These are phyloP conservation scores for Peronospora belbahrii DNA, from an alignment of 352 stramenopile genomes.

Conservation along the genomic window DNA sequence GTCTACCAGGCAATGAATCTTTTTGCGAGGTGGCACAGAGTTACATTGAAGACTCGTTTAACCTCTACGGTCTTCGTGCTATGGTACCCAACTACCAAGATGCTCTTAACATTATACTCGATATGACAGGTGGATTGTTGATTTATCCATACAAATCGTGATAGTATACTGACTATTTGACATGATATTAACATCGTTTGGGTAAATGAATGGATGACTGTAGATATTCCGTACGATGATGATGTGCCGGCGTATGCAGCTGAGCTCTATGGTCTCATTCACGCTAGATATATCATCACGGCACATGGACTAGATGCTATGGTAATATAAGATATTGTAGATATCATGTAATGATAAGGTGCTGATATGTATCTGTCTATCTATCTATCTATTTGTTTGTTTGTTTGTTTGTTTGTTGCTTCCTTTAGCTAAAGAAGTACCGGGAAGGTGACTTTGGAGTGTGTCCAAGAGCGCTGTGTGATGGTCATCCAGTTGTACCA, in stretches of 20 bases:
- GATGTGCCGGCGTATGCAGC: slow-evolving; percentile 81
- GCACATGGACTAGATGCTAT: slow-evolving; percentile 84
- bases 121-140: slow-evolving; percentile 54
- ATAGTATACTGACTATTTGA: background rate
- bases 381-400: too few relatives aligned
- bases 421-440: slow-evolving; percentile 86
- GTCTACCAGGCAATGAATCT: slow-evolving; percentile 87
- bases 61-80: slow-evolving; percentile 86
- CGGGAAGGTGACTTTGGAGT: slow-evolving; percentile 83
- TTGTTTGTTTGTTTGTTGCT: too few relatives aligned
- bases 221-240: slow-evolving; percentile 86
- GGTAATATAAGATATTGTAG: slow-evolving; percentile 25
- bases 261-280: slow-evolving; percentile 86
- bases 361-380: background rate
- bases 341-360: background rate
- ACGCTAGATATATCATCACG: slow-evolving; percentile 87
- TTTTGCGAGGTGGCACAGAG: slow-evolving; percentile 88
- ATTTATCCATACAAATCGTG: background rate
- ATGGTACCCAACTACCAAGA: slow-evolving; percentile 88
- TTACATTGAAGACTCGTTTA: slow-evolving; percentile 93
- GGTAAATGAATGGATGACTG: slow-evolving; percentile 11
- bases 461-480: slow-evolving; percentile 77
- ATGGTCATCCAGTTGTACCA: slow-evolving; percentile 75
- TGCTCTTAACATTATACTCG: slow-evolving; percentile 89
- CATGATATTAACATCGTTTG: too few relatives aligned